Evolutionary conservation across 805 yeast genomes (phyloP).

Genomic region (Debaryomyces tyrocola): DNA sequence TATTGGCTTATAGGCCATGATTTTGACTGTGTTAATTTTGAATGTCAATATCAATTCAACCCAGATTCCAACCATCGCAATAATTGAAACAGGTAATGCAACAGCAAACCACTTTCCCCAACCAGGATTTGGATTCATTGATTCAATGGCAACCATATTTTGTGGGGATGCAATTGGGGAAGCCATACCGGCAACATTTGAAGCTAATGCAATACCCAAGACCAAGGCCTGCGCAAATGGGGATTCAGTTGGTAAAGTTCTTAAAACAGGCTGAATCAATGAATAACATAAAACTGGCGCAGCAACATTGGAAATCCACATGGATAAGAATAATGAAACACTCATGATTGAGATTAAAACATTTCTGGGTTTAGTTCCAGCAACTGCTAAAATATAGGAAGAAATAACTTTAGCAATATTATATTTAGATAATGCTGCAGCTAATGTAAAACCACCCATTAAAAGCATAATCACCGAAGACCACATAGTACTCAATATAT

Average conservation of each 20-base stretch:
- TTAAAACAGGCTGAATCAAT: constrained; percentile 82
- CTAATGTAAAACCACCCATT: constrained; percentile 91
- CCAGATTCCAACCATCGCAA: constrained; percentile 72
- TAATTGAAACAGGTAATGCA: constrained; percentile 73
- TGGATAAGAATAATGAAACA: constrained; percentile 81
- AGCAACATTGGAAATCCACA: constrained; percentile 97
- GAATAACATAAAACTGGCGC: constrained; percentile 94
- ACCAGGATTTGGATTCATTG: constrained; percentile 79
- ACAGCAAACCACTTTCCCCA: constrained; percentile 96
- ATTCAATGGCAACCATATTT: constrained; percentile 84
- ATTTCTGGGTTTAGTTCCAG: constrained; percentile 82
- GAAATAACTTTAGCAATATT: constrained; percentile 85
- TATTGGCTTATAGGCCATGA: constrained; percentile 49
- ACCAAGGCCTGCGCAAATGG: constrained; percentile 81
- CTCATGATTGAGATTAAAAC: constrained; percentile 80
- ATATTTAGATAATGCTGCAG: constrained; percentile 91
- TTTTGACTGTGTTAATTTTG: constrained; percentile 46
- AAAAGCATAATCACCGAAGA: constrained; percentile 86
- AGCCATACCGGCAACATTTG: constrained; percentile 95
- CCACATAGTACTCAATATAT: constrained; percentile 89
- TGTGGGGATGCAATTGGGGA: constrained; percentile 98
- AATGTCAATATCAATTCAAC: constrained; percentile 65
- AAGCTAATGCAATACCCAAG: constrained; percentile 88
- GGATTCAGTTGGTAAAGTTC: constrained; percentile 79
- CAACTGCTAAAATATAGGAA: constrained; percentile 73